A percentile compares a stretch with the other conserved stretches of the same genome.
phyloP scores from a whole-genome alignment of 306 rosid genomes.

The Acmispon strigosus region DNA sequence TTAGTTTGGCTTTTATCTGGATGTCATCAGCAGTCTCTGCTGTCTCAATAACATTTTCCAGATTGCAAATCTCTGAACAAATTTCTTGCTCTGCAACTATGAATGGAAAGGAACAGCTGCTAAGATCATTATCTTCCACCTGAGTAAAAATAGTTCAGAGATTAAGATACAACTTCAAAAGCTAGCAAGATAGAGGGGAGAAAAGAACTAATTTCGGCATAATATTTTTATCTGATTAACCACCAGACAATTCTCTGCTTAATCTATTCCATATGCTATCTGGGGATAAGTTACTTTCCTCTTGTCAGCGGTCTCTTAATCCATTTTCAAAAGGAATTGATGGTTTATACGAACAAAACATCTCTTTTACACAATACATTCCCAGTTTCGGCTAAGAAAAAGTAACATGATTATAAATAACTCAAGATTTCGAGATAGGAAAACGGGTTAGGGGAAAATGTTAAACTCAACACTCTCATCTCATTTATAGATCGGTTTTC shows the following conservation, averaged over 20 bases:
- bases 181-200: background rate
- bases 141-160: slow-evolving; percentile 26
- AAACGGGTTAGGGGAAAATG: background rate
- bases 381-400: background rate
- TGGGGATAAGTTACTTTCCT: background rate
- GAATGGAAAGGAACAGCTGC: slow-evolving; percentile 83
- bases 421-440: background rate
- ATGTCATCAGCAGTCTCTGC: slow-evolving; percentile 35
- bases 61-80: slow-evolving; percentile 70
- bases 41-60: slow-evolving; percentile 58
- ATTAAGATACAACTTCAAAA: slow-evolving; percentile 10
- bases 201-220: background rate
- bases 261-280: background rate
- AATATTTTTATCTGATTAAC: slow-evolving; percentile 1
- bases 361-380: background rate
- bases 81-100: slow-evolving; percentile 82
- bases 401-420: background rate
- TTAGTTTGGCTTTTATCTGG: slow-evolving; percentile 25
- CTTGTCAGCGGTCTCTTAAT: background rate
- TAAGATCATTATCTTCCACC: slow-evolving; percentile 88
- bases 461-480: background rate
- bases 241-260: background rate
- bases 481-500: background rate
- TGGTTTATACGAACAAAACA: background rate
- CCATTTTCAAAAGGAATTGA: background rate